Conservation (phyloP, 1,139 yeast genomes). For the Yamadazyma diospyri region DNA sequence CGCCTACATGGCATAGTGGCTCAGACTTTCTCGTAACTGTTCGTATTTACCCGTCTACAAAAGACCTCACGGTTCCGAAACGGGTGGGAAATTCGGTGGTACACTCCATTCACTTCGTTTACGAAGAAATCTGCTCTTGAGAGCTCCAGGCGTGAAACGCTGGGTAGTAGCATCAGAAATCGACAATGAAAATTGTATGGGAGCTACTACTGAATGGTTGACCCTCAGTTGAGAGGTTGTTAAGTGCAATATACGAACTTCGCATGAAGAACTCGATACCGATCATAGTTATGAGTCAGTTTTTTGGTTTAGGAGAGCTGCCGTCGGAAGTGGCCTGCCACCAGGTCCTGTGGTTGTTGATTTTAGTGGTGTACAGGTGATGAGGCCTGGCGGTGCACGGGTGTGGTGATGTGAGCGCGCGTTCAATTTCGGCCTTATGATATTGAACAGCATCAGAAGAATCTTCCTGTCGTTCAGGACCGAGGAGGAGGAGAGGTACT, state of each 20-base stretch:
- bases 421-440: no score
- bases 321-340: no score
- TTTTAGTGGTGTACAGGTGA: slow-evolving; percentile 15
- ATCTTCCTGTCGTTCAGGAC: slow-evolving; percentile 81
- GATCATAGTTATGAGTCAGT: slow-evolving; percentile 62
- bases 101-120: slow-evolving; percentile 47
- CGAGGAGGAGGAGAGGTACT: slow-evolving; percentile 77
- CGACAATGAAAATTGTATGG: slow-evolving; percentile 44
- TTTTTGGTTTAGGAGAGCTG: no score
- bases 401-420: no score
- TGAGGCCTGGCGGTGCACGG: not conserved
- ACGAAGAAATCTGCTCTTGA: slow-evolving; percentile 48
- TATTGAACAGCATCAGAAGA: slow-evolving; percentile 64
- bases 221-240: slow-evolving; percentile 45
- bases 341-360: no score
- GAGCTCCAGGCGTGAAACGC: slow-evolving; percentile 70
- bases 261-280: slow-evolving; percentile 67
- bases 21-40: slow-evolving; percentile 45
- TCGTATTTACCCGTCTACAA: slow-evolving; percentile 69
- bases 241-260: slow-evolving; percentile 79
- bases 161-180: slow-evolving; percentile 75
- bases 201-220: slow-evolving; percentile 75
- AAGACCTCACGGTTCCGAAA: slow-evolving; percentile 23
- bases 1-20: slow-evolving; percentile 24
- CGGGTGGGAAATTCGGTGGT: slow-evolving; percentile 90